Percentiles rank a stretch among this genome's conserved stretches.
phyloP scores from a whole-genome alignment of 2,329 filamentous ascomycete genomes.

The Rasamsonia emersonii region DNA sequence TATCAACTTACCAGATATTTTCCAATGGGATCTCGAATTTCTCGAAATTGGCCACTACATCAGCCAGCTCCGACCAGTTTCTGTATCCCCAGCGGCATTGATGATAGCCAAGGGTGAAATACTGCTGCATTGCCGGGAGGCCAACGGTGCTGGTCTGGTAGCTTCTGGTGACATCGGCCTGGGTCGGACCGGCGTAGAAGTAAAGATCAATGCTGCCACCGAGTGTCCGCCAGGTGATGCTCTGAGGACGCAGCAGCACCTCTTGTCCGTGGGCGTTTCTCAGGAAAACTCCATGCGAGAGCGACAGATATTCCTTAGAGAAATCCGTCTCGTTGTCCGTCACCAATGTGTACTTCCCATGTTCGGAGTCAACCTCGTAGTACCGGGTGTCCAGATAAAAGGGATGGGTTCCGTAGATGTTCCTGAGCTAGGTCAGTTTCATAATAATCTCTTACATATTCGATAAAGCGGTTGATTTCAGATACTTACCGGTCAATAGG shows the following conservation, averaged over 20 bases:
- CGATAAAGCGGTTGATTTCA: not conserved
- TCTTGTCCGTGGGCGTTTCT: conserved; percentile 73
- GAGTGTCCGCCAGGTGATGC: conserved; percentile 64
- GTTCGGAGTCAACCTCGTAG: conserved; percentile 46
- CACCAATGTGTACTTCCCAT: conserved; percentile 44
- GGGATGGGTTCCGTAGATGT: conserved; percentile 69
- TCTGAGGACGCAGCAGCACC: conserved; percentile 53
- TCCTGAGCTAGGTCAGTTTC: conserved; percentile 26
- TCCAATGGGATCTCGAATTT: conserved; percentile 50
- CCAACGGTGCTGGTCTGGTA: conserved; percentile 62
- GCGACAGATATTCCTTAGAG: conserved; percentile 52
- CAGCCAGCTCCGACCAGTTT: conserved; percentile 60
- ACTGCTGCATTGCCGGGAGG: conserved; percentile 68
- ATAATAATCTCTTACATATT: not conserved
- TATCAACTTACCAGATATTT: conserved; percentile 41
- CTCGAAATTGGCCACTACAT: conserved; percentile 46
- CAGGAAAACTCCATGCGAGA: conserved; percentile 68
- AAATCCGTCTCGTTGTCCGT: conserved; percentile 45
- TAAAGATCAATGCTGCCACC: conserved; percentile 73
- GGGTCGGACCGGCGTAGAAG: conserved; percentile 66
- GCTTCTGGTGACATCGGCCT: conserved; percentile 58
- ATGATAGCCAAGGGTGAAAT: conserved; percentile 73
- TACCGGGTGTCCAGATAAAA: conserved; percentile 76
- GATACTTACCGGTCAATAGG: conserved; percentile 35
- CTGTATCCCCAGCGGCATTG: conserved; percentile 78